A percentile compares a stretch with the other conserved stretches of the same genome.
Conservation (phyloP, 2,329 filamentous ascomycete species). For the Trichoderma polysporum region DNA sequence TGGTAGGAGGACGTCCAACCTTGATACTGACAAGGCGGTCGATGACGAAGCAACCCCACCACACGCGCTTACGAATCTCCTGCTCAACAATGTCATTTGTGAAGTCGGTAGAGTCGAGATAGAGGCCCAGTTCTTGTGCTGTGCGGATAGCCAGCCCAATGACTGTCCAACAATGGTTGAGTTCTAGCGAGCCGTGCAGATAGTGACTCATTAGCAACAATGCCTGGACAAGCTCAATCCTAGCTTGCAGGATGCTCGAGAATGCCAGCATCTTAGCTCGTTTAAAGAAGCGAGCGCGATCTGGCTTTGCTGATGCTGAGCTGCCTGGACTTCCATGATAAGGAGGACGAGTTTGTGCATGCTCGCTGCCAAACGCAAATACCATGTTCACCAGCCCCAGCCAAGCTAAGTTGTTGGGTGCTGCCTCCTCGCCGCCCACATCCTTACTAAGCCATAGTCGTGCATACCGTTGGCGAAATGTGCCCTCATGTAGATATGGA, state of each 20-base stretch:
- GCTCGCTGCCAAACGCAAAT: conserved; percentile 14
- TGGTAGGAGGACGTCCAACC: conserved; percentile 11
- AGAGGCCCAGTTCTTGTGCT: conserved; percentile 10
- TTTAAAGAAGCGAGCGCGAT: conserved; percentile 16
- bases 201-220: conserved; percentile 13
- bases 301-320: conserved; percentile 2
- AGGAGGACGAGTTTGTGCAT: background rate
- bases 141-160: conserved; percentile 11
- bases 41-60: conserved; percentile 16
- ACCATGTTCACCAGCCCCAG: conserved; percentile 13
- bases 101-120: conserved; percentile 8
- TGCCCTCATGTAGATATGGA: conserved; percentile 13
- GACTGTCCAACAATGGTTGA: conserved; percentile 15
- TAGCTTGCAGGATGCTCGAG: conserved; percentile 11
- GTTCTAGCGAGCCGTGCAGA: conserved; percentile 9
- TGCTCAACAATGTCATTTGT: conserved; percentile 6
- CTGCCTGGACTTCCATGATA: background rate
- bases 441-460: conserved; percentile 10
- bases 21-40: conserved; percentile 18
- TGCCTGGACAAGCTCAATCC: conserved; percentile 13
- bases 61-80: conserved; percentile 18
- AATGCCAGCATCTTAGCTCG: conserved; percentile 11
- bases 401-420: conserved; percentile 12
- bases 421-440: conserved; percentile 12
- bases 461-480: conserved; percentile 11